phyloP scores from a whole-genome alignment of 148 eudicot species.

The Vaccinium darrowii region DNA sequence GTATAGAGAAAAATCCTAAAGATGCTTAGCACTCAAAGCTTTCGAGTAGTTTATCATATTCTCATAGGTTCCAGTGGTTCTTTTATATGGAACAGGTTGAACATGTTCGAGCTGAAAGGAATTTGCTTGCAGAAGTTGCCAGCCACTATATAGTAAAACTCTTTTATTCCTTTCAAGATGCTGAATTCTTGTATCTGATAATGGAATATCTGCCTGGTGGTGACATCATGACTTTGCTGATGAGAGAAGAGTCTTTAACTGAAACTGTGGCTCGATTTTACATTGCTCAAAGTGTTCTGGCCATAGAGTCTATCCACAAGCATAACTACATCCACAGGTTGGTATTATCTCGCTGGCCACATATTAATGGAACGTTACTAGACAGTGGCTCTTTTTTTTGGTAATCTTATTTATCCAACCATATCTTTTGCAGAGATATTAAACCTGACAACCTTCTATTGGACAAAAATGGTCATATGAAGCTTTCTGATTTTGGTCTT shows the following conservation, averaged over 20 bases:
- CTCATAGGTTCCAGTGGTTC: conserved; percentile 3
- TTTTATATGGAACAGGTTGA: conserved; percentile 44
- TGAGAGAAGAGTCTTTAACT: conserved; percentile 69
- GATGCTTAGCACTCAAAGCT: not conserved
- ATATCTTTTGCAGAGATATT: conserved; percentile 47
- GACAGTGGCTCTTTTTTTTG: not conserved
- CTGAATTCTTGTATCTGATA: conserved; percentile 60
- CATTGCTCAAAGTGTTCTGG: conserved; percentile 62
- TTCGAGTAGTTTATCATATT: not conserved
- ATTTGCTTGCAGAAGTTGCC: conserved; percentile 70
- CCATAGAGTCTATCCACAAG: conserved; percentile 74
- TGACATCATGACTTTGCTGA: conserved; percentile 73
- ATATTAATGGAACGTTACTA: not conserved
- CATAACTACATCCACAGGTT: conserved; percentile 78
- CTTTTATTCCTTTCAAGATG: conserved; percentile 72
- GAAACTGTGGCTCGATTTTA: conserved; percentile 70
- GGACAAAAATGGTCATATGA: conserved; percentile 69
- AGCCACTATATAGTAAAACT: conserved; percentile 68
- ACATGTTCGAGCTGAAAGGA: conserved; percentile 75
- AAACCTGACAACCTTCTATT: conserved; percentile 75
- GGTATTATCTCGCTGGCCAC: not conserved
- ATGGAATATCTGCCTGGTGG: conserved; percentile 87
- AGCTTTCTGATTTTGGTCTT: conserved; percentile 82
- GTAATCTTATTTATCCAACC: not conserved
- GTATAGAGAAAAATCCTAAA: not conserved